phyloP scores from a whole-genome alignment of 371 early-diverging fungal genomes.

The Mycotypha africana region DNA sequence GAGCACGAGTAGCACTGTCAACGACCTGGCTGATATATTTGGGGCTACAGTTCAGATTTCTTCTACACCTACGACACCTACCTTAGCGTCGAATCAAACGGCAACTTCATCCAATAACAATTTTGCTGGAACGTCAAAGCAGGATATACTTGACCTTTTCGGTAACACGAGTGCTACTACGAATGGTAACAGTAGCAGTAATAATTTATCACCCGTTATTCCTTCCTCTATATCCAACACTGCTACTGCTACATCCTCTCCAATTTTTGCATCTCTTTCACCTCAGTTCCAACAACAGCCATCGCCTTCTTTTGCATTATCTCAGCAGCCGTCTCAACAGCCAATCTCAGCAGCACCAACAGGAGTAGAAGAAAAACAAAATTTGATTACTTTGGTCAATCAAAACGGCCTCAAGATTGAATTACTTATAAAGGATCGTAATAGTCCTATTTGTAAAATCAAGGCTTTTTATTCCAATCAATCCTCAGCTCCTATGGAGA shows the following conservation, averaged over 20 bases:
- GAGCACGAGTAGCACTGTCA: constrained; percentile 6
- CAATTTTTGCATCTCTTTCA: constrained; percentile 7
- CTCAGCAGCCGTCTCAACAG: neutral
- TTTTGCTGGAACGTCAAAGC: neutral
- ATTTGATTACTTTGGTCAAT: constrained; percentile 26
- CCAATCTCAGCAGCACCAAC: neutral
- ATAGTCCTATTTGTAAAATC: constrained; percentile 7
- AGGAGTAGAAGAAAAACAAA: neutral
- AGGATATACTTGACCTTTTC: constrained; percentile 19
- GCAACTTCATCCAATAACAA: constrained; percentile 5
- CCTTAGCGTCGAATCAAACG: constrained; percentile 4
- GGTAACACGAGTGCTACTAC: neutral
- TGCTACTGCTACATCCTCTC: constrained; percentile 1
- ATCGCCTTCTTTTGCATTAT: too few relatives aligned
- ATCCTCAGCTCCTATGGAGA: constrained; percentile 49
- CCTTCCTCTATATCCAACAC: neutral
- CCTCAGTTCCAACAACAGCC: too few relatives aligned
- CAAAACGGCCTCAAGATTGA: constrained; percentile 37
- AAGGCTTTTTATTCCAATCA: constrained; percentile 49
- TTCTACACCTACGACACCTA: constrained; percentile 6
- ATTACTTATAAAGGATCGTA: constrained; percentile 15
- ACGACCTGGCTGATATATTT: constrained; percentile 38
- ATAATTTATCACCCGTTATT: constrained; percentile 2
- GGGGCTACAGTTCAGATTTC: constrained; percentile 24
- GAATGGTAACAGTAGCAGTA: neutral